Base-by-base conservation (phyloP, 2,329 filamentous ascomycete genomes). In the Orbilia blumenaviensis region DNA sequence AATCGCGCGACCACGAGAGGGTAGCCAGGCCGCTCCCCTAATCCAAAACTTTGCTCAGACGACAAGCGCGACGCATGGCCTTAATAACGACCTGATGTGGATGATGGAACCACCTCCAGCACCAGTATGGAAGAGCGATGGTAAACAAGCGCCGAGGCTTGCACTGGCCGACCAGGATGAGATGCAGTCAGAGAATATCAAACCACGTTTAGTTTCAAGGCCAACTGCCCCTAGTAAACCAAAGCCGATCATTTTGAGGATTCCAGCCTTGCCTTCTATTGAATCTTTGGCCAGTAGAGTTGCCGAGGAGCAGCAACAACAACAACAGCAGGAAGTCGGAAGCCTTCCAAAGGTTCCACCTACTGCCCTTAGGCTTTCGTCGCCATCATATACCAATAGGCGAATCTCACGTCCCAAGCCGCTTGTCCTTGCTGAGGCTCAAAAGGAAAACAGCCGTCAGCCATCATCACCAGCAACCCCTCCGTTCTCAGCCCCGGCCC, bases 51-150 rank as follows among this genome's bases (percentile, higher is more conserved):
- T 76, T 41, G 72, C 72, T 23, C 58, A 76, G 42, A 23, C 72
- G 25, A 60, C 72, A 6, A 60, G 56, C n/a, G 50, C 58, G 48
- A 60, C 56, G 3, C 68, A 76, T 16, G 64, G 56, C 23, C 29
- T 48, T 6, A 76, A 76, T 60, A 76, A 69, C 42, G 72, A 69
- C 44, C 38, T 76, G 14, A 69, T 76, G 64, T 76, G 72, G 72
- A 76, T 76, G 72, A 76, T 76, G 72, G 64, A 76, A 54, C 72
- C 72, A 1, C 72, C 72, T 29, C 72, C 72, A 36, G 72, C 72
- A 42, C 42, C 72, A 8, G 72, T 76, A 16, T 76, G 72, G 72
- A 76, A 76, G 60, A 76, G 72, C 42, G 72, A 76, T 18, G 72
- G 72, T 5, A 68, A 46, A 16, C 72, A 76, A 12, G 72, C 64